Evolutionary conservation across 2,329 filamentous ascomycete species (phyloP).

Genomic region (Cryphonectria nitschkei): DNA sequence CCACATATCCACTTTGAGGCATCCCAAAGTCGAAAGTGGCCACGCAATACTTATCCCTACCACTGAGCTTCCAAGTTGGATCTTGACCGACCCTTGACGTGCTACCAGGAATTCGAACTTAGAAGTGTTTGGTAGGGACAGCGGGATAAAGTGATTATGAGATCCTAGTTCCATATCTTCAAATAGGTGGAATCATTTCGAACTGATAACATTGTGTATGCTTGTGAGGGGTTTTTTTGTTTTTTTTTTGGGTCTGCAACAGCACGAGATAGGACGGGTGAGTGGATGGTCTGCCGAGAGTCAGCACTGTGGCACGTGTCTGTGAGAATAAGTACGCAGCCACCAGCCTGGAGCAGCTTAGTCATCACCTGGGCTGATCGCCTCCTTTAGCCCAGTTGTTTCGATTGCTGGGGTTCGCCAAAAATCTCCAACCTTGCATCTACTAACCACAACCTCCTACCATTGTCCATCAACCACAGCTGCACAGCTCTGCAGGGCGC

Average conservation of each 20-base stretch:
- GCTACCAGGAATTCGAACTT: neutral
- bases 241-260: neutral
- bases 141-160: neutral
- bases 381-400: neutral
- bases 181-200: neutral
- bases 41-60: neutral
- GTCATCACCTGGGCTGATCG: neutral
- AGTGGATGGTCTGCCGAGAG: neutral
- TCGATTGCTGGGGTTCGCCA: neutral
- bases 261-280: neutral
- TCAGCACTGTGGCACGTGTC: neutral
- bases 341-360: neutral
- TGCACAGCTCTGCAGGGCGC: conserved; percentile 3
- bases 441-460: conserved; percentile 6
- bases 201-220: neutral
- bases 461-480: conserved; percentile 33
- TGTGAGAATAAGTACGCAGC: neutral
- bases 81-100: neutral
- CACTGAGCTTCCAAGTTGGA: neutral
- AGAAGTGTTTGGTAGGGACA: neutral
- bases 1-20: neutral
- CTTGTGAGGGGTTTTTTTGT: neutral
- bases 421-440: conserved; percentile 18
- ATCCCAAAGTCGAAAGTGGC: neutral
- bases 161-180: neutral